Percentiles rank a stretch among this genome's conserved stretches.
phyloP scores from a whole-genome alignment of 2,329 filamentous ascomycete genomes.

The Cladosporium sp. region DNA sequence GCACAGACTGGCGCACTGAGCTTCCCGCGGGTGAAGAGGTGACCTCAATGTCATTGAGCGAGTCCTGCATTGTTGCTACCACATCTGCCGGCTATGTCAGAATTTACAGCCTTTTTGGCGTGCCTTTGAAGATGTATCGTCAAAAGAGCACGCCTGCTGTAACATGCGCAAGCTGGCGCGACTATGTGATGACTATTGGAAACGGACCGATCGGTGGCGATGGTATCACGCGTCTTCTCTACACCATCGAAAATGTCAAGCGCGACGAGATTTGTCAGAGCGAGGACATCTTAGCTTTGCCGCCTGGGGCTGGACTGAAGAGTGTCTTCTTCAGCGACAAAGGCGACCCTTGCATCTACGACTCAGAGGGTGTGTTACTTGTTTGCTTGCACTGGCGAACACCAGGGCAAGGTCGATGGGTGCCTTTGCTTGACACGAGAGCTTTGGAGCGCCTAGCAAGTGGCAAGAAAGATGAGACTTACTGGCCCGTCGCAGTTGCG shows the following conservation, averaged over 20 bases:
- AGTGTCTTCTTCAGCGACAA: conserved; percentile 88
- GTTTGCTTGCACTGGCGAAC: conserved; percentile 87
- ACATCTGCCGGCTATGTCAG: conserved; percentile 86
- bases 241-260: conserved; percentile 93
- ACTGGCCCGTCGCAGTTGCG: conserved; percentile 93
- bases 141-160: conserved; percentile 88
- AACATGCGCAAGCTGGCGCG: conserved; percentile 87
- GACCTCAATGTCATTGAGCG: conserved; percentile 82
- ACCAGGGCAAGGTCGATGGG: conserved; percentile 81
- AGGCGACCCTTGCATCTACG: conserved; percentile 96
- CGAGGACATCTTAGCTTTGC: conserved; percentile 83
- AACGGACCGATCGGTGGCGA: conserved; percentile 82
- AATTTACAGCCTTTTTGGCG: conserved; percentile 87
- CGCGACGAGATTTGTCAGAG: conserved; percentile 91
- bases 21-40: conserved; percentile 85
- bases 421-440: conserved; percentile 86
- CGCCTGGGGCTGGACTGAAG: conserved; percentile 67
- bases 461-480: conserved; percentile 81
- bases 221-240: conserved; percentile 73
- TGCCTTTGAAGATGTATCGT: conserved; percentile 82
- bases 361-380: conserved; percentile 82
- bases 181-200: conserved; percentile 94
- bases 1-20: conserved; percentile 83
- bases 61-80: conserved; percentile 84
- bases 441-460: conserved; percentile 75